Conservation (phyloP, 345 rosid genomes). For the Odontarrhena argentea region DNA sequence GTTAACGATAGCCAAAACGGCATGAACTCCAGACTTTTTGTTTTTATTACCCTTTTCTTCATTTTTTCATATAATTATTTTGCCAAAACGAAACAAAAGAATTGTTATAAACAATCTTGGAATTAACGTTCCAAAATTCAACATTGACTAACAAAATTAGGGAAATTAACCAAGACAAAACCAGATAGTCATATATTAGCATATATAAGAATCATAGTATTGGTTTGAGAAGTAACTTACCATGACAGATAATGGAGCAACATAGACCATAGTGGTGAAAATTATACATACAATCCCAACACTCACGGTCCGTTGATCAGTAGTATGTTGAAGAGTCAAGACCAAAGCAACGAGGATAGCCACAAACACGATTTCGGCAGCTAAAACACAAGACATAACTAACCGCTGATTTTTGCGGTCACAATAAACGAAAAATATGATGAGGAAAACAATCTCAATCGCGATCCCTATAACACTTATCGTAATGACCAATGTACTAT, state of each 20-base stretch:
- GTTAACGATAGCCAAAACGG: conserved; percentile 69
- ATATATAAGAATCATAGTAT: no score
- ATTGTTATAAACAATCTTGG: neutral
- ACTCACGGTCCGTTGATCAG: conserved; percentile 45
- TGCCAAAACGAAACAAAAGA: neutral
- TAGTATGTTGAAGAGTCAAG: conserved; percentile 48
- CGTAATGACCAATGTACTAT: conserved; percentile 62
- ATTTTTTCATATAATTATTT: neutral
- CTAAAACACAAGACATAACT: conserved; percentile 24
- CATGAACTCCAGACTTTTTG: conserved; percentile 83
- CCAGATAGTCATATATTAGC: no score
- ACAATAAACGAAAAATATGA: conserved; percentile 48
- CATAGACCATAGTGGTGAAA: conserved; percentile 65
- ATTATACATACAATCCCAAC: conserved; percentile 57
- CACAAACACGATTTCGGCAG: conserved; percentile 47
- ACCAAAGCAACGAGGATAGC: conserved; percentile 37
- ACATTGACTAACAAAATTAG: no score
- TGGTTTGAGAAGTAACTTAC: conserved; percentile 36
- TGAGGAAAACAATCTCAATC: conserved; percentile 54
- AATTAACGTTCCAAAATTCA: neutral
- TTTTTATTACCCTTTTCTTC: conserved; percentile 67
- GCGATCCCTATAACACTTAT: conserved; percentile 62
- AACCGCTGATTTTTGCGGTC: conserved; percentile 46
- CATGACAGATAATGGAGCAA: conserved; percentile 66
- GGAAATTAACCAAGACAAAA: no score